phyloP scores from a whole-genome alignment of 768 basidiomycete species.

The Leccinum olivaceopallidum region DNA sequence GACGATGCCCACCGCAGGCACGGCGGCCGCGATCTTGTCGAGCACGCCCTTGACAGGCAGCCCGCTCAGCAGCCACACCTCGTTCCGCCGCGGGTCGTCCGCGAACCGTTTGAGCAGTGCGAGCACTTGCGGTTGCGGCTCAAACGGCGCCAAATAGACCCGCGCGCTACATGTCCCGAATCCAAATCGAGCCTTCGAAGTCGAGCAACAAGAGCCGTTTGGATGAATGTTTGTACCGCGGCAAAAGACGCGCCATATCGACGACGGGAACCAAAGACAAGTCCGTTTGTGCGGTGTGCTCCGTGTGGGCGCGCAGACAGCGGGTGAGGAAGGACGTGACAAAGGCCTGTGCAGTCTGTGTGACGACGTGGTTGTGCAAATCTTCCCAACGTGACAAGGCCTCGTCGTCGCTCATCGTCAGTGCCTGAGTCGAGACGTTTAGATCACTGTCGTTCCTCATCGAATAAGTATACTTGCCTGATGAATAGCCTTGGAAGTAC shows the following conservation, averaged over 20 bases:
- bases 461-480: constrained; percentile 31
- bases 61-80: constrained; percentile 84
- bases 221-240: constrained; percentile 64
- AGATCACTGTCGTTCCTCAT: neutral
- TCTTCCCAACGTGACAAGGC: constrained; percentile 80
- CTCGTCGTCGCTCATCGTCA: constrained; percentile 78
- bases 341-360: constrained; percentile 85
- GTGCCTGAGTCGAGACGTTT: constrained; percentile 40
- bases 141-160: constrained; percentile 44
- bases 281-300: constrained; percentile 46
- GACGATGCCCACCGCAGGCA: constrained; percentile 76
- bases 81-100: constrained; percentile 63
- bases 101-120: constrained; percentile 56
- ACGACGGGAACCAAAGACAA: constrained; percentile 39
- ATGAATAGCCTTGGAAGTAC: constrained; percentile 80
- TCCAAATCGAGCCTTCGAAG: constrained; percentile 81
- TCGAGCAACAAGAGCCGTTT: constrained; percentile 72
- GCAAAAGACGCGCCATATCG: constrained; percentile 54
- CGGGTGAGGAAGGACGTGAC: constrained; percentile 77
- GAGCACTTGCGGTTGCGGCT: constrained; percentile 41
- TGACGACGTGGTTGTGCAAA: constrained; percentile 80
- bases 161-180: constrained; percentile 50
- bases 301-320: constrained; percentile 68
- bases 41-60: constrained; percentile 62
- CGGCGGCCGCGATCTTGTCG: constrained; percentile 57